Percentiles rank a stretch among this genome's conserved stretches.
Evolutionary conservation across 306 rosid species (phyloP).

Genomic region (Cucumis hystrix): DNA sequence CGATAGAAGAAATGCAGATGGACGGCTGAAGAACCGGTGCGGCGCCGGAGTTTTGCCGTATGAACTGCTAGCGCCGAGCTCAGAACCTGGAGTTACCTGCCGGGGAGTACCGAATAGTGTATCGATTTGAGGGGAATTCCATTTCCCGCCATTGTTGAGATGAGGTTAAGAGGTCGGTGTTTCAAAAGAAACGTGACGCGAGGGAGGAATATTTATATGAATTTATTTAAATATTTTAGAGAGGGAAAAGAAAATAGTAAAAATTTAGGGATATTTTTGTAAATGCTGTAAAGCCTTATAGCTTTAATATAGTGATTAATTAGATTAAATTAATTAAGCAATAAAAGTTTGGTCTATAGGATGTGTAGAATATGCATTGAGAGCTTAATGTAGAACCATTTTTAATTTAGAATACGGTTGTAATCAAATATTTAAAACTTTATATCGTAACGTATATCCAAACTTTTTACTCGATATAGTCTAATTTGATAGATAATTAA

Average conservation of each 20-base stretch:
- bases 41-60: slow-evolving; percentile 94
- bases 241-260: not conserved
- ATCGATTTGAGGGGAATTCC: slow-evolving; percentile 31
- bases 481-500: too few relatives aligned
- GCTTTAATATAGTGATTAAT: not conserved
- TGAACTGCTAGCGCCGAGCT: slow-evolving; percentile 84
- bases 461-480: too few relatives aligned
- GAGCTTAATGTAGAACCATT: not conserved
- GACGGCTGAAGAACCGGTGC: slow-evolving; percentile 47
- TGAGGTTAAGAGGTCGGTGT: not conserved
- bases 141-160: not conserved
- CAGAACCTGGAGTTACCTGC: slow-evolving; percentile 88
- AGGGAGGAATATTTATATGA: not conserved
- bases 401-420: too few relatives aligned
- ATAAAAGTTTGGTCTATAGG: not conserved
- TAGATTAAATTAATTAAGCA: not conserved
- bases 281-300: slow-evolving; percentile 4
- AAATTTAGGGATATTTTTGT: not conserved
- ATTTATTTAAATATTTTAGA: not conserved
- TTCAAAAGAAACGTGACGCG: not conserved
- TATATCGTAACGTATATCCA: too few relatives aligned
- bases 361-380: not conserved
- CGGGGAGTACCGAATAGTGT: slow-evolving; percentile 95
- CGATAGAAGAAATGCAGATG: slow-evolving; percentile 46
- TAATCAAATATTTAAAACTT: too few relatives aligned